Evolutionary conservation across 208 protist genomes (phyloP), one percentile per base, ranked within the genome.

Genomic region (Wallacemonas sp.): DNA sequence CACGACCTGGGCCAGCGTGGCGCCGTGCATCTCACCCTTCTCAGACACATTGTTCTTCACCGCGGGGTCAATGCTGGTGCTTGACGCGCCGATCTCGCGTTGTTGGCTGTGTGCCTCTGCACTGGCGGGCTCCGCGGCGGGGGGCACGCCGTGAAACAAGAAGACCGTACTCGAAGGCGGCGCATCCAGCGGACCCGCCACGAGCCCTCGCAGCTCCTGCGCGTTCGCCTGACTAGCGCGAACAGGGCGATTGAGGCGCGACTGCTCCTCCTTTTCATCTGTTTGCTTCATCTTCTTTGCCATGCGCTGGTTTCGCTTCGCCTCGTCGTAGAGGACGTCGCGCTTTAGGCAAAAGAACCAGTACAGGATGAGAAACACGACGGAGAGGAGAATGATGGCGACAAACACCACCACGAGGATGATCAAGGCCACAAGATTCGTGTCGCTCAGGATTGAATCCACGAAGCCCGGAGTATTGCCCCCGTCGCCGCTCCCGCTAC

Each of bases 391-490:
- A n/a, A 64, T 36, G 17, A 64, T 17, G 4, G 15, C 59, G 11
- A 64, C 41, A 17, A 64, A 51, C 5, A 44, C 59, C 8, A 64
- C 59, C 12, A 53, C 59, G 5, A 64, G 30, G 14, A 44, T 47
- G n/a, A 64, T 44, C 8, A 64, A 24, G 3, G 42, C 41, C 3
- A 47, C 19, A 22, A 51, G 36, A 42, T 64, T 53, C 14, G 24
- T 26, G 19, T 53, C 27, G 11, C 42, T 47, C 38, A 64, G 59
- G 27, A 64, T 49, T 14, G 9, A 27, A 21, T 55, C 36, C 19
- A 56, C 24, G 46, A 67, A 21, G 47, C 68, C 38, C 39, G 44
- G 34, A 59, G 30, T 12, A 24, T 61, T 26, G 17, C 8, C 28
- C 9, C 36, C 9, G 9, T 41, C 36, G 36, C 9, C 36, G 36